These are phyloP conservation scores for Russula virescens DNA, from an alignment of 768 basidiomycete genomes.

Conservation along the genomic window DNA sequence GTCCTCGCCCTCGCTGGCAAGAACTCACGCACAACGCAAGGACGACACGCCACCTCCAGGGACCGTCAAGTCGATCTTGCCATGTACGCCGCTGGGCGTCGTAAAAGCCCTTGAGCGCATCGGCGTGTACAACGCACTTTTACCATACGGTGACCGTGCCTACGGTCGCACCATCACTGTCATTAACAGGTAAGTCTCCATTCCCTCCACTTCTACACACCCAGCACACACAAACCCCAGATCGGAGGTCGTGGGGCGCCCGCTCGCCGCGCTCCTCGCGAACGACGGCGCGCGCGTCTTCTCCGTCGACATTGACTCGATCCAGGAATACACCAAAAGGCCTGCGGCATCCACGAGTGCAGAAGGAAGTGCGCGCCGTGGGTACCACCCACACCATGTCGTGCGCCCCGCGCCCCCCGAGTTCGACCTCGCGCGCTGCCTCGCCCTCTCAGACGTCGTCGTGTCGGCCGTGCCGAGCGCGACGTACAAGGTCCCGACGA, in stretches of 20 bases:
- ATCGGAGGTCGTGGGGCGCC: slow-evolving; percentile 95
- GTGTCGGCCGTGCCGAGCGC: slow-evolving; percentile 87
- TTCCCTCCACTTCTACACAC: too few species aligned
- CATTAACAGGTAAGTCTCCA: slow-evolving; percentile 69
- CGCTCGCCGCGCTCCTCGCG: slow-evolving; percentile 89
- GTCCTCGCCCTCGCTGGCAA: slow-evolving; percentile 33
- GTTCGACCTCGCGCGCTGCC: slow-evolving; percentile 69
- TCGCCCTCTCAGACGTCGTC: slow-evolving; percentile 85
- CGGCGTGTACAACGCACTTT: slow-evolving; percentile 88
- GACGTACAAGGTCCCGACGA: slow-evolving; percentile 84
- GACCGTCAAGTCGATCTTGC: slow-evolving; percentile 92
- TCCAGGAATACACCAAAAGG: slow-evolving; percentile 96
- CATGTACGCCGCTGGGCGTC: slow-evolving; percentile 94
- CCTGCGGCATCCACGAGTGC: slow-evolving; percentile 36
- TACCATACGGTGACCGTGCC: slow-evolving; percentile 92
- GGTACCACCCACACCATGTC: slow-evolving; percentile 81
- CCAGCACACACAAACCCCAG: slow-evolving; percentile 34
- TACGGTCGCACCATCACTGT: slow-evolving; percentile 91
- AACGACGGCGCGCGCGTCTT: slow-evolving; percentile 97
- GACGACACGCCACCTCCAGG: slow-evolving; percentile 70
- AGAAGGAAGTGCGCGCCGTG: slow-evolving; percentile 31
- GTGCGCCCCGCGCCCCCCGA: slow-evolving; percentile 52
- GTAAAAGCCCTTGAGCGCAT: slow-evolving; percentile 91
- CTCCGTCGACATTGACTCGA: slow-evolving; percentile 92
- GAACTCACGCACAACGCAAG: slow-evolving; percentile 29